phyloP scores from a whole-genome alignment of 352 stramenopile genomes.

The Globisporangium perplexum region DNA sequence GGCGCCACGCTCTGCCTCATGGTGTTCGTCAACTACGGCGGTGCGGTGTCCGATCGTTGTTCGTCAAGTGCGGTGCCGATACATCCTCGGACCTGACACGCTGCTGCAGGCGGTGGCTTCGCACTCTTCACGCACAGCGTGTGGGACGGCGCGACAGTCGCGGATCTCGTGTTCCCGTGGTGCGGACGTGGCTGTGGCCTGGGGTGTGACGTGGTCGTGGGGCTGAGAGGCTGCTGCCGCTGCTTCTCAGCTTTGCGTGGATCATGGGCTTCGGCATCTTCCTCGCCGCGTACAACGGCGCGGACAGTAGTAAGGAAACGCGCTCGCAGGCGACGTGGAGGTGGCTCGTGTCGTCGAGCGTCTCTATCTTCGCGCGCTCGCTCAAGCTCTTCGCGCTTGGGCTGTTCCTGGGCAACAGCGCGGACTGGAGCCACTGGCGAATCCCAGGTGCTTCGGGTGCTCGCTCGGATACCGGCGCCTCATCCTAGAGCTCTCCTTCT shows the following conservation, averaged over 20 bases:
- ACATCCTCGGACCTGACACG: too few relatives aligned
- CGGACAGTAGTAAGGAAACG: neutral
- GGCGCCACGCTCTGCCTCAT: constrained; percentile 71
- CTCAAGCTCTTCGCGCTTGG: constrained; percentile 57
- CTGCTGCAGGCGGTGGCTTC: constrained; percentile 40
- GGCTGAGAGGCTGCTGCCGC: neutral
- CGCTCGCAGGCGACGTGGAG: neutral
- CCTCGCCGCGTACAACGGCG: constrained; percentile 7
- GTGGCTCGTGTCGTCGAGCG: neutral
- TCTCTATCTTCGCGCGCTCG: constrained; percentile 17
- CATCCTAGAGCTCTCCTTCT: neutral
- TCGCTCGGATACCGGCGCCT: neutral
- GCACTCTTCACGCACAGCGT: constrained; percentile 55
- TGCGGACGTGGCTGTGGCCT: constrained; percentile 16
- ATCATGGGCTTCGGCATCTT: constrained; percentile 75
- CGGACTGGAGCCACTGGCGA: constrained; percentile 46
- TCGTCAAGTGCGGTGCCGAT: too few relatives aligned
- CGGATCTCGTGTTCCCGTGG: constrained; percentile 79
- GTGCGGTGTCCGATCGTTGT: constrained; percentile 6
- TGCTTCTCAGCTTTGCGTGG: constrained; percentile 52
- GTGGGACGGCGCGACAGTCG: constrained; percentile 75
- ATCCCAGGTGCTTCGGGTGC: constrained; percentile 38
- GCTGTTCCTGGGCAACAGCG: constrained; percentile 66
- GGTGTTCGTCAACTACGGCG: constrained; percentile 88
- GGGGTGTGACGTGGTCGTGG: neutral